phyloP scores from a whole-genome alignment of 495 filamentous ascomycete genomes.

The Opeltia flavorubescens region DNA sequence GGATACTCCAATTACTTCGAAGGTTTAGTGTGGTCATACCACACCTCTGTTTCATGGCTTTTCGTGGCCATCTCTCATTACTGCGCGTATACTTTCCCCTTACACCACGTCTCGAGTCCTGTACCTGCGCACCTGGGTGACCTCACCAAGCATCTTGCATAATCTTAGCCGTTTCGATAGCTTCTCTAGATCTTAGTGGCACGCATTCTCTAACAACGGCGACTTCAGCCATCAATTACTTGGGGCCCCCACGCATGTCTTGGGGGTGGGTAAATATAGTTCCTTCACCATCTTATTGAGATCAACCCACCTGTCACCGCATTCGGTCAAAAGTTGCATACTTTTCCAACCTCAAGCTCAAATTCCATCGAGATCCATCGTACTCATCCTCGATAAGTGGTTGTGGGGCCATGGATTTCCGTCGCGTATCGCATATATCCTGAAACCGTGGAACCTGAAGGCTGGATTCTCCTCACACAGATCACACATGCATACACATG shows the following conservation, averaged over 20 bases:
- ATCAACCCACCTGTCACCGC: not conserved
- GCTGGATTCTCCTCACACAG: not conserved
- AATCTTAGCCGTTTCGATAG: not conserved
- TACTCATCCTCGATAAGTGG: not conserved
- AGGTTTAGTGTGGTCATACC: too few relatives aligned
- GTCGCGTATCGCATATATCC: conserved; percentile 1
- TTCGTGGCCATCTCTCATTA: not conserved
- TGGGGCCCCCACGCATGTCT: not conserved
- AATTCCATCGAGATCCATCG: not conserved
- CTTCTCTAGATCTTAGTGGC: not conserved
- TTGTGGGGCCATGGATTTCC: not conserved
- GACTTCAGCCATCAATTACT: not conserved
- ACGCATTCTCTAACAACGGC: not conserved
- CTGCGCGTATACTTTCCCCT: not conserved
- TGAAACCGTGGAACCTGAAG: not conserved
- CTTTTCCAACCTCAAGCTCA: too few relatives aligned
- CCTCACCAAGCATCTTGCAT: not conserved
- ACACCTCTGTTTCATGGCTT: not conserved
- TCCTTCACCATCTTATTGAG: too few relatives aligned
- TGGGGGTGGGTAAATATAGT: too few relatives aligned
- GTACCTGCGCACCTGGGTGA: not conserved
- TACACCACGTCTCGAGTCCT: not conserved
- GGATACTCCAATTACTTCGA: too few relatives aligned
- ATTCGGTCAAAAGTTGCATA: too few relatives aligned
- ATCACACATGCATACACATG: not conserved